Evolutionary conservation across 306 rosid species (phyloP), one percentile per base, ranked within the genome.

Genomic region (Inga oerstediana): DNA sequence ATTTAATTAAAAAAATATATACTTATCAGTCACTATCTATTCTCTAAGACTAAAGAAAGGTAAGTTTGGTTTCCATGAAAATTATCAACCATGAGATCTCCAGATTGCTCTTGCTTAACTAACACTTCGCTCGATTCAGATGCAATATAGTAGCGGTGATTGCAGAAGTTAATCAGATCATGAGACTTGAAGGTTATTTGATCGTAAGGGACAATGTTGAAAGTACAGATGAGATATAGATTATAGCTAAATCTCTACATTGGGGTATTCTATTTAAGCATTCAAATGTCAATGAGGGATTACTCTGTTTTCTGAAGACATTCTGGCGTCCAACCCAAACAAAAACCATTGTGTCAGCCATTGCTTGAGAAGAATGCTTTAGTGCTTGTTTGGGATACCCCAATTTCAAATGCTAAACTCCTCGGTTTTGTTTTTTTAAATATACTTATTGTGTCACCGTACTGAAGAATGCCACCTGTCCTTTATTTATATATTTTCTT

Each of bases 151-250:
- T 73, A 75, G 91, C 91, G 17, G 92, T 91, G 84, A 80, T 94
- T 72, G 98, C 93, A 46, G 97, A 94, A 85, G 93, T 84, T 79
- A 95, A 94, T 88, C 88, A 97, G 86, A 90, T 94, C 77, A 86
- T 94, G 70, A 91, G 97, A 89, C 98, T 95, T n/a, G 91, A 92
- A 79, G 98, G 97, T 67, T 86, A 88, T 69, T 78, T 94, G 72
- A 90, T 94, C 11, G 32, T 91, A 2, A 87, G 88, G 78, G 98
- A 94, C 85, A 84, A 81, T 72, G 91, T 69, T 34, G 93, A 92
- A 84, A 92, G 88, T 27, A 71, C 89, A 37, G 78, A 49, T n/a
- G 92, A 92, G 90, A 68, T 94, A 12, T 92, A 94, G 85, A 88
- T 72, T 79, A 74, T 88, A 81, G 91, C 81, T 13, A 90, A 88